These are phyloP conservation scores for Amesomyces nigricolor DNA, from an alignment of 2,329 filamentous ascomycete genomes.

Conservation along the genomic window DNA sequence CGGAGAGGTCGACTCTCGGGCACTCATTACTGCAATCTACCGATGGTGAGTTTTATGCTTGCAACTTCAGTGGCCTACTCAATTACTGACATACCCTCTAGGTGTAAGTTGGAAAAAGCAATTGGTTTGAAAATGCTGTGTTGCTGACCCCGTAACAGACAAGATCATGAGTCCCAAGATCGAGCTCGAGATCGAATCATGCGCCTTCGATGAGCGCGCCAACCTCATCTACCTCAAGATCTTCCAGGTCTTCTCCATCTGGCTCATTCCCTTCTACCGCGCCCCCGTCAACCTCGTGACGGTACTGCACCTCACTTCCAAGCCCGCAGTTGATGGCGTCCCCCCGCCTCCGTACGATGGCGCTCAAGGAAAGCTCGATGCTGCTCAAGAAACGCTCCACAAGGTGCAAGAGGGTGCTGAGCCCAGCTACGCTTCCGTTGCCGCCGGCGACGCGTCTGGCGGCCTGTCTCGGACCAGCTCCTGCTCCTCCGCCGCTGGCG, in stretches of 20 bases:
- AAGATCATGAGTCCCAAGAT: slow-evolving; percentile 75
- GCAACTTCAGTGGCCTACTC: too few species aligned
- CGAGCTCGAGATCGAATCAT: slow-evolving; percentile 58
- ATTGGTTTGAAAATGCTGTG: not conserved
- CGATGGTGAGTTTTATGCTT: slow-evolving; percentile 45
- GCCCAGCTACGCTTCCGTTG: slow-evolving; percentile 20
- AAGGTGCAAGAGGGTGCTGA: slow-evolving; percentile 15
- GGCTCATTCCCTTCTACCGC: slow-evolving; percentile 69
- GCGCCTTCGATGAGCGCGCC: slow-evolving; percentile 58
- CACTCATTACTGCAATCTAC: slow-evolving; percentile 64
- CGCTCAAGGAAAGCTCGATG: slow-evolving; percentile 11
- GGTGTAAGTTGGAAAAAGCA: slow-evolving; percentile 10
- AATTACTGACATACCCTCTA: not conserved
- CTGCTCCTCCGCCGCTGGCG: slow-evolving; percentile 6
- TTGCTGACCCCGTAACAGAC: slow-evolving; percentile 40
- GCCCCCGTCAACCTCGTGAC: slow-evolving; percentile 63
- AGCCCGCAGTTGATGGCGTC: slow-evolving; percentile 24
- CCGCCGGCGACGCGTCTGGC: slow-evolving; percentile 2
- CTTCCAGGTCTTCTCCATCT: slow-evolving; percentile 69
- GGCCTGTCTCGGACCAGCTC: not conserved
- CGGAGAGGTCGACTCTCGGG: slow-evolving; percentile 53
- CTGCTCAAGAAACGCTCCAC: slow-evolving; percentile 12
- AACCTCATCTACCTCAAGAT: slow-evolving; percentile 68
- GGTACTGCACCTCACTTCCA: slow-evolving; percentile 55
- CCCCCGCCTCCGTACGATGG: slow-evolving; percentile 11